These are phyloP conservation scores for Phyllostachys edulis DNA, from an alignment of 176 grass and related monocot genomes.

Conservation along the genomic window DNA sequence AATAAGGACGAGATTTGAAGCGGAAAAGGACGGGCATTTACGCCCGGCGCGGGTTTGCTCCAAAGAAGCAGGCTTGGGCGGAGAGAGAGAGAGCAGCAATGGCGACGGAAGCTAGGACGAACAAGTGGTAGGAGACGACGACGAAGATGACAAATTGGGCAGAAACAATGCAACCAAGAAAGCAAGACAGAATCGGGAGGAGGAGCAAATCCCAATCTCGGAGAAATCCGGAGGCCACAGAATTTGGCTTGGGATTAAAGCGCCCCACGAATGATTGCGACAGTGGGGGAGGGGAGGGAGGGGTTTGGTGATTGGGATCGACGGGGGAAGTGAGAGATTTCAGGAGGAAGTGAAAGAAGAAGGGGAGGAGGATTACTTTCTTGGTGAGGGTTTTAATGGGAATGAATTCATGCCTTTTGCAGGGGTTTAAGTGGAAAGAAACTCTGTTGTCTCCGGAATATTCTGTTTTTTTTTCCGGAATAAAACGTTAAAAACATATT, in stretches of 20 bases:
- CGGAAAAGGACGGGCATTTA: slow-evolving; percentile 40
- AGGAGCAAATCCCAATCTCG: slow-evolving; percentile 5
- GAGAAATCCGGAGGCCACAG: slow-evolving; percentile 25
- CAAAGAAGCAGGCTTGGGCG: neutral
- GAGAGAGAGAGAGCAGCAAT: neutral
- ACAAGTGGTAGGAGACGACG: neutral
- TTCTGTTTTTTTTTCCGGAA: too few species aligned
- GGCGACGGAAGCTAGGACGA: slow-evolving; percentile 26
- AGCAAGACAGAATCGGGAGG: slow-evolving; percentile 10
- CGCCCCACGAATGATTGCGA: slow-evolving; percentile 40
- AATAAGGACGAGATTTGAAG: slow-evolving; percentile 38
- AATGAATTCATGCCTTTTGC: neutral
- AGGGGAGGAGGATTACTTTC: neutral
- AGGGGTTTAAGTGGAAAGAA: neutral
- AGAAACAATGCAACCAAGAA: neutral
- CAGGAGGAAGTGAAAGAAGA: too few species aligned
- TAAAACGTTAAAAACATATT: too few species aligned
- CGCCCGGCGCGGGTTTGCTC: slow-evolving; percentile 2
- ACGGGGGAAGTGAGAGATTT: slow-evolving; percentile 4
- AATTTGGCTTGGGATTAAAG: slow-evolving; percentile 12
- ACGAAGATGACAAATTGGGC: neutral
- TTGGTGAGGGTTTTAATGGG: neutral
- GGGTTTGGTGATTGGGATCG: slow-evolving; percentile 19
- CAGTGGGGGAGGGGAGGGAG: neutral
- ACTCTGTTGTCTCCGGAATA: neutral